Evolutionary conservation across 352 stramenopile genomes (phyloP).

Genomic region (Globisporangium polare): DNA sequence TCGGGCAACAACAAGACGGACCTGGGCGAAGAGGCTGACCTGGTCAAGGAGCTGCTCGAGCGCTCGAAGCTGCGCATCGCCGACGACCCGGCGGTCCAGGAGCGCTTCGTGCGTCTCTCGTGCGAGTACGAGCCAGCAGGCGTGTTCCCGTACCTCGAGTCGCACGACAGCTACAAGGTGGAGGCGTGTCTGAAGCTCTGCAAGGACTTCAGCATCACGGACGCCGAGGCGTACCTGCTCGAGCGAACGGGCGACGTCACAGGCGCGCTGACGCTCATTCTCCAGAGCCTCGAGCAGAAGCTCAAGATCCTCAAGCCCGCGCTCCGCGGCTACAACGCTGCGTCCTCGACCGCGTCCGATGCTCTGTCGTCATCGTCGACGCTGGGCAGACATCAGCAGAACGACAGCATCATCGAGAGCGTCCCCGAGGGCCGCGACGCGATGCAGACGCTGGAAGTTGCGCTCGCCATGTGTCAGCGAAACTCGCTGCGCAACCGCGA

Average conservation of each 20-base stretch:
- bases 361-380: constrained; percentile 18
- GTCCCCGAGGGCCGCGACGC: constrained; percentile 71
- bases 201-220: constrained; percentile 81
- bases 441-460: constrained; percentile 89
- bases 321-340: constrained; percentile 69
- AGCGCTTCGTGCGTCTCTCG: constrained; percentile 76
- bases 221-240: constrained; percentile 90
- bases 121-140: constrained; percentile 75
- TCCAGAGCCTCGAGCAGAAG: constrained; percentile 91
- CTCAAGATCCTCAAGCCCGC: constrained; percentile 89
- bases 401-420: constrained; percentile 82
- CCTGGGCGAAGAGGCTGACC: constrained; percentile 65
- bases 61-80: constrained; percentile 77
- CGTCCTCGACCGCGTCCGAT: constrained; percentile 33
- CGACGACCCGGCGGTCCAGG: constrained; percentile 77
- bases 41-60: constrained; percentile 77
- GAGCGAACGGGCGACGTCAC: constrained; percentile 92
- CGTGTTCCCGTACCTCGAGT: constrained; percentile 80
- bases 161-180: constrained; percentile 87
- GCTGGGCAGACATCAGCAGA: constrained; percentile 40
- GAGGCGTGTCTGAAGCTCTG: constrained; percentile 80
- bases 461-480: constrained; percentile 92
- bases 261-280: constrained; percentile 90
- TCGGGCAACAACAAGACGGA: constrained; percentile 46
- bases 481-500: constrained; percentile 86